Evolutionary conservation across 371 early-diverging fungal species (phyloP).

Genomic region (Apophysomyces sp.): DNA sequence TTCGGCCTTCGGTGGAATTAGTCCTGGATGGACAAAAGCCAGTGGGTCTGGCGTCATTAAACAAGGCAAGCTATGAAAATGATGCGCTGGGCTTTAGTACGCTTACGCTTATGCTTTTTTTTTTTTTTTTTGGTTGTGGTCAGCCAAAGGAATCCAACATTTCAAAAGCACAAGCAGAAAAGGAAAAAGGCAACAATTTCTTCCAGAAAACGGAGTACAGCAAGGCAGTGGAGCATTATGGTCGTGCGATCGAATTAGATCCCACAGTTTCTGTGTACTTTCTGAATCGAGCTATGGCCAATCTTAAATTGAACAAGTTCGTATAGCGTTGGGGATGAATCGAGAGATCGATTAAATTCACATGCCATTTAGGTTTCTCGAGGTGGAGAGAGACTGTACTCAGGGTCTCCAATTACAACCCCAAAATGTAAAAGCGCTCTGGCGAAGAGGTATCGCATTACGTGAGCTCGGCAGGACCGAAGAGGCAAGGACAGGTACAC

Average conservation of each 20-base stretch:
- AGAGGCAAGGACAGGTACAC: constrained; percentile 61
- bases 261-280: constrained; percentile 59
- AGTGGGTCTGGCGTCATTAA: constrained; percentile 8
- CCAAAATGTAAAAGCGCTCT: constrained; percentile 79
- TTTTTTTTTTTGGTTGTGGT: too few relatives aligned
- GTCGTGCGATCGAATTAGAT: constrained; percentile 68
- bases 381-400: constrained; percentile 77
- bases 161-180: constrained; percentile 21
- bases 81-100: not conserved
- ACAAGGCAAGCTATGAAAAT: constrained; percentile 4
- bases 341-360: not conserved
- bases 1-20: constrained; percentile 13
- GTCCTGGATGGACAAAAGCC: constrained; percentile 14
- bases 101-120: too few relatives aligned
- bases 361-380: constrained; percentile 46
- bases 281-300: constrained; percentile 86
- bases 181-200: constrained; percentile 71
- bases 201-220: constrained; percentile 74
- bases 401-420: constrained; percentile 61
- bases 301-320: constrained; percentile 71
- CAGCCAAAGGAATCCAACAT: not conserved
- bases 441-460: constrained; percentile 78
- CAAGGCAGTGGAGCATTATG: constrained; percentile 70
- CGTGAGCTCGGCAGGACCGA: constrained; percentile 51
- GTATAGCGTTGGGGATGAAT: not conserved